Evolutionary conservation across 2,329 filamentous ascomycete species (phyloP), one percentile per base, ranked within the genome.

Genomic region (Clonostachys rhizophaga): DNA sequence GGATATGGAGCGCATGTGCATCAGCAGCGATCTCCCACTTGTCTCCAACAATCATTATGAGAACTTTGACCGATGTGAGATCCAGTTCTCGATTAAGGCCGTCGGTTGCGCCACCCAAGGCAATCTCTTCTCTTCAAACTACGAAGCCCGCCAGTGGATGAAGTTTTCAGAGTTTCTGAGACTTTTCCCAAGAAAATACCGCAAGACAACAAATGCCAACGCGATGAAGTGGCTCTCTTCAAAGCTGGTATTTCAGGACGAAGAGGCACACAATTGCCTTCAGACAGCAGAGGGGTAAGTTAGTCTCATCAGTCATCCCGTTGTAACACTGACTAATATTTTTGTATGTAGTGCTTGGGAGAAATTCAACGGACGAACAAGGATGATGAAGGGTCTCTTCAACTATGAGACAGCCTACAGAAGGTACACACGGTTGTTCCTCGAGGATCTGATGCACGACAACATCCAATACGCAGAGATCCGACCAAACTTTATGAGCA

Each of bases 401-500:
- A 85, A 84, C 58, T 87, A 87, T 54, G 75, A 81, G 57, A 72
- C 69, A 5, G 81, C 83, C 5, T 87, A 83, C 57, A 68, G 70
- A 42, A 69, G 65, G 59, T 89, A 89, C 54, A 85, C 83, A 3
- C 66, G 69, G 10, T 60, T 67, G 4, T 81, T 79, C 17, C 77
- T 87, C 11, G 67, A 82, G 48, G 77, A 81, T 50, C 83, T 88
- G 60, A 75, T 81, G 18, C 57, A 69, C 6, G 83, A 88, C 57
- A 79, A 79, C 40, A 83, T 89, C 52, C 84, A 85, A 64, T 88
- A 87, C 55, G 84, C 83, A 30, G 85, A 89, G 63, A 78, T 88
- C 39, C 75, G 85, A 30, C 84, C 83, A 4, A 88, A 87, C 64
- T 81, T 88, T 40, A 79, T 87, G 72, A 73, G 71, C 43, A 69